Percentiles rank a stretch among this genome's conserved stretches.
Evolutionary conservation across 2,329 filamentous ascomycete species (phyloP).

Genomic region (Penicillium psychrosexuale): DNA sequence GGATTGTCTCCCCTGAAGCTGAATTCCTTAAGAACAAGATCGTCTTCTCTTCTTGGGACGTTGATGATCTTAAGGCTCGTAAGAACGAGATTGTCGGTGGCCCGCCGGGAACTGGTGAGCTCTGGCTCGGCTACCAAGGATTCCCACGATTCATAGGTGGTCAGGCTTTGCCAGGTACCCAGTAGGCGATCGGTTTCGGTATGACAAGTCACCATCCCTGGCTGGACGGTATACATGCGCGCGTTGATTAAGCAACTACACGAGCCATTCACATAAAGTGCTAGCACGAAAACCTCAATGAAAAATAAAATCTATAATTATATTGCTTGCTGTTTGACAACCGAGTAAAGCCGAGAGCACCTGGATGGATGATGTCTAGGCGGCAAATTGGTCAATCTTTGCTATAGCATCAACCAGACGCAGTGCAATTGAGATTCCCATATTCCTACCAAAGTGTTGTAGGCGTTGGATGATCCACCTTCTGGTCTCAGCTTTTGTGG

Average conservation of each 20-base stretch:
- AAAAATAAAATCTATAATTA: neutral
- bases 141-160: conserved; percentile 2
- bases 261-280: neutral
- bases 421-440: no score
- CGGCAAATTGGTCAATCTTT: no score
- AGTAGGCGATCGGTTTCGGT: neutral
- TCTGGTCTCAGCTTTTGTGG: no score
- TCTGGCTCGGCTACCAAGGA: conserved; percentile 5
- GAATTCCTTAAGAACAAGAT: conserved; percentile 39
- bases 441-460: no score
- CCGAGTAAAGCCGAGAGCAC: no score
- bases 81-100: conserved; percentile 17
- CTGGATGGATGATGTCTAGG: no score
- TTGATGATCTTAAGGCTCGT: conserved; percentile 35
- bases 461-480: no score
- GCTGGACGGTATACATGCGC: neutral
- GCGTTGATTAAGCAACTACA: neutral
- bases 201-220: neutral
- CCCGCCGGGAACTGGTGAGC: conserved; percentile 5
- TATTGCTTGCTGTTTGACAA: neutral
- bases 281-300: neutral
- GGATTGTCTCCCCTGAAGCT: conserved; percentile 39
- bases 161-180: conserved; percentile 1
- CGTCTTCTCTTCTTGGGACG: conserved; percentile 41
- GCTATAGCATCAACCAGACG: no score